Evolutionary conservation across 257 asterid species (phyloP), one percentile per base, ranked within the genome.

Genomic region (Gardenia jasminoides): DNA sequence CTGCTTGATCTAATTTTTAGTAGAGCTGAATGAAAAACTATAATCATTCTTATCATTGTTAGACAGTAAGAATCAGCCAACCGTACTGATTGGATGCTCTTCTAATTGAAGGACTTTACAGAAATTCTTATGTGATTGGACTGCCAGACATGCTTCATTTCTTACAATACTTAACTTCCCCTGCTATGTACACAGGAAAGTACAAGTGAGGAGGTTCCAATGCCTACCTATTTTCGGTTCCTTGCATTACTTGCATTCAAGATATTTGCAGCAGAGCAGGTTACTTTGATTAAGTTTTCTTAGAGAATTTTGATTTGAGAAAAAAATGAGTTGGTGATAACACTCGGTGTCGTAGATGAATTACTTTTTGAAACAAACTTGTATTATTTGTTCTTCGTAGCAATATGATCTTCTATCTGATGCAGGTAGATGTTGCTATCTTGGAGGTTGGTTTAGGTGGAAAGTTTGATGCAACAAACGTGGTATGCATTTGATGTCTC

Each of bases 361-460:
- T 20, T 47, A 17, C 58, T 44, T 28, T 41, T 24, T 22, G 58
- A 22, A 26, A 28, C 19, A 59, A 70, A 28, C 65, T 52, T 24
- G 30, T 56, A 67, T 65, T 16, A 10, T n/a, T 44, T 17, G 61
- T 28, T 36, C 72, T 44, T 72, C 22, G 64, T 46, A 15, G 62
- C 26, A 39, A 78, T 31, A n/a, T 66, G 77, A 47, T 33, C 59
- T 20, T 43, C 56, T 72, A 19, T 81, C 71, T 83, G 82, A 72
- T 83, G 74, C 94, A 93, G 99, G 99, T 93, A 33, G 98, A 96
- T 84, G 97, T 93, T 84, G 97, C 88, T 80, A 96, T 96, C 70
- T 78, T 96, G 90, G 99, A 96, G 87, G 99, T 96, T 85, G 99
- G 99, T 65, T 82, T 96, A 81, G 99, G 99, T 74, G 99, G 99